These are phyloP conservation scores for Taphrina flavorubra DNA, from an alignment of 1,139 yeast genomes.

Conservation along the genomic window DNA sequence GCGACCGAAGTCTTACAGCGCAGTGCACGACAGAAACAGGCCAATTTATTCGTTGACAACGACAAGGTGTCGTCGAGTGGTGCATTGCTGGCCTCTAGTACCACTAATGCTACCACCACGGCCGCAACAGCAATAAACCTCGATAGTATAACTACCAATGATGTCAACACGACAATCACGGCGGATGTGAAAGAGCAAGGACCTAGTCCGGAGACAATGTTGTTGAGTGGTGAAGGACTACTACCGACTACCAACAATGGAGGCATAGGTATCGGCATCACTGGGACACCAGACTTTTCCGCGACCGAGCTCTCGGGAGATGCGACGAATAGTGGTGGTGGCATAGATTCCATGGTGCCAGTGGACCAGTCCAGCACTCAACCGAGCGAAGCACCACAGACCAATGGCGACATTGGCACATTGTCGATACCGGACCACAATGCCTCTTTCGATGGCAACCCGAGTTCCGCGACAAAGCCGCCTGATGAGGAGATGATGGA, in stretches of 20 bases:
- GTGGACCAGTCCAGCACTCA: not conserved
- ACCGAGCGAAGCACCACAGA: not conserved
- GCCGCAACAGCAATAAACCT: not conserved
- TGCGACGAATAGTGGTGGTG: not conserved
- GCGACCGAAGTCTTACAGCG: constrained; percentile 29
- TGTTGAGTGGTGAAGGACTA: constrained; percentile 15
- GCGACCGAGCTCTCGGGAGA: not conserved
- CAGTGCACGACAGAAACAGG: constrained; percentile 13
- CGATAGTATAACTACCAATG: not conserved
- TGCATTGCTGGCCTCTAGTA: not conserved
- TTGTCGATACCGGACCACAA: not conserved
- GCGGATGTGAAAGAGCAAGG: not conserved
- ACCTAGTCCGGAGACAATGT: constrained; percentile 25
- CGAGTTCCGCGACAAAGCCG: not conserved
- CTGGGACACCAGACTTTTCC: not conserved
- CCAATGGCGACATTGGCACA: not conserved
- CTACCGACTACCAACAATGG: not conserved
- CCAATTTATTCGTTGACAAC: not conserved
- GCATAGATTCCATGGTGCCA: not conserved
- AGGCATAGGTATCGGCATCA: not conserved
- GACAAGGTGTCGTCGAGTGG: not conserved
- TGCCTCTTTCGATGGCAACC: too few species aligned
- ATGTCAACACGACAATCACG: not conserved
- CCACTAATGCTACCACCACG: not conserved
- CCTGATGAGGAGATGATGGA: constrained; percentile 21